A percentile compares a stretch with the other conserved stretches of the same genome.
Conservation (phyloP, 805 yeast genomes). For the Myxozyma mucilagina region DNA sequence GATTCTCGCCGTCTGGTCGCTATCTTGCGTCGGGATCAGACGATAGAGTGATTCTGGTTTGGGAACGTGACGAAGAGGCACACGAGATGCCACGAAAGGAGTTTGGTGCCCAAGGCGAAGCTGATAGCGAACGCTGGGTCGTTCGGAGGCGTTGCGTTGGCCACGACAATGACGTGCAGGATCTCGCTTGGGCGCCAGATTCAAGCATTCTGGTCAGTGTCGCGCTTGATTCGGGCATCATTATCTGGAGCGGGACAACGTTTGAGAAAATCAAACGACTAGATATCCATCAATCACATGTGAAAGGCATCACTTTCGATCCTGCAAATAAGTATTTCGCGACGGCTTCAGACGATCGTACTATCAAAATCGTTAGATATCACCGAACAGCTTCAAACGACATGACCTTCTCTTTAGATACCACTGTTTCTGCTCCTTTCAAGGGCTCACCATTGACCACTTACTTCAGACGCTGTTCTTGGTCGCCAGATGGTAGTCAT, state of each 20-base stretch:
- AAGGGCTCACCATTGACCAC: conserved; percentile 86
- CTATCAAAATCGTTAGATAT: conserved; percentile 83
- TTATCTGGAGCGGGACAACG: conserved; percentile 90
- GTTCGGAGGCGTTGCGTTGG: conserved; percentile 90
- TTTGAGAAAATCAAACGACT: conserved; percentile 76
- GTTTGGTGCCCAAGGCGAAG: conserved; percentile 62
- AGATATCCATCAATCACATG: conserved; percentile 92
- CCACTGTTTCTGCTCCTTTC: conserved; percentile 81
- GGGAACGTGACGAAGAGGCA: conserved; percentile 83
- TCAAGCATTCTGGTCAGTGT: conserved; percentile 87
- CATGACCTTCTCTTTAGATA: conserved; percentile 82
- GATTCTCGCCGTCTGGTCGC: conserved; percentile 89
- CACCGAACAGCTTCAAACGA: conserved; percentile 66
- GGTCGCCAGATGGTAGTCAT: conserved; percentile 77
- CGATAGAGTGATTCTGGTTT: conserved; percentile 83
- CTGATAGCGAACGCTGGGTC: conserved; percentile 90
- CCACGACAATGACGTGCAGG: conserved; percentile 97
- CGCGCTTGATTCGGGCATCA: conserved; percentile 88
- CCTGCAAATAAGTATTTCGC: conserved; percentile 98
- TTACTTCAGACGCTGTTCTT: conserved; percentile 70
- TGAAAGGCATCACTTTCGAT: conserved; percentile 94
- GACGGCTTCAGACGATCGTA: conserved; percentile 93
- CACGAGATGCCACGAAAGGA: conserved; percentile 49
- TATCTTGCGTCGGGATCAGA: conserved; percentile 94
- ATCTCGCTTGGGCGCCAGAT: conserved; percentile 97